Percentiles rank a stretch among this genome's conserved stretches.
Conservation (phyloP, 352 stramenopile species). For the Globisporangium megalacanthum region DNA sequence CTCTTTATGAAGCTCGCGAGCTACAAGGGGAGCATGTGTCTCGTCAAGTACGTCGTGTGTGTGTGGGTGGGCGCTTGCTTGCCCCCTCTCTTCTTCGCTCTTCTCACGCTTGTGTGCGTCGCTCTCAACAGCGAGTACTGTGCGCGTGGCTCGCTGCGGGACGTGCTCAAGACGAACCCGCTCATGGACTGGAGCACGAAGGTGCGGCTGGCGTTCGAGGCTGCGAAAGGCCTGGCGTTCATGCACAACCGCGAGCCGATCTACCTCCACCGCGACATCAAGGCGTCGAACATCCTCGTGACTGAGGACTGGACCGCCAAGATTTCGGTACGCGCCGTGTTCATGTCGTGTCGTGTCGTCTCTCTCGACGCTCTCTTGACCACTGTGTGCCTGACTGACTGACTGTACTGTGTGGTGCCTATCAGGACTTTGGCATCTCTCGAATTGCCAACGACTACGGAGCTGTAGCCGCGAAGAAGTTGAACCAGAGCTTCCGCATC, state of each 20-base stretch:
- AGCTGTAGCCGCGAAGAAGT: constrained; percentile 32
- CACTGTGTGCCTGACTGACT: too few species aligned
- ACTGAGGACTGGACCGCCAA: constrained; percentile 71
- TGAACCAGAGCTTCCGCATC: constrained; percentile 9
- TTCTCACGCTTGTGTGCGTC: too few species aligned
- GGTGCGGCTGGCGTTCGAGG: constrained; percentile 59
- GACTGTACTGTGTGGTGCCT: neutral
- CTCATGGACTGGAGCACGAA: constrained; percentile 66
- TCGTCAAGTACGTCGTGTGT: constrained; percentile 63
- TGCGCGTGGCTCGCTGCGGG: constrained; percentile 48
- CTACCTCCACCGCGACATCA: constrained; percentile 70
- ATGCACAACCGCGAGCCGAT: constrained; percentile 76
- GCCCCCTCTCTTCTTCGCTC: neutral
- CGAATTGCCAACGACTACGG: constrained; percentile 60
- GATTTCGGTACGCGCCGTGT: constrained; percentile 42
- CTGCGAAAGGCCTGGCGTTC: constrained; percentile 66
- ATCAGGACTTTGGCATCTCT: constrained; percentile 65
- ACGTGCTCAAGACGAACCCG: constrained; percentile 53
- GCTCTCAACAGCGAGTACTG: constrained; percentile 76
- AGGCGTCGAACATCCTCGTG: constrained; percentile 77
- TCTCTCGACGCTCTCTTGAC: too few species aligned
- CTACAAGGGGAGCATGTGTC: constrained; percentile 59
- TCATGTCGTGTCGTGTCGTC: too few species aligned
- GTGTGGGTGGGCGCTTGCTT: too few species aligned
- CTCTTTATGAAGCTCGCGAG: constrained; percentile 68